A percentile compares a stretch with the other conserved stretches of the same genome.
phyloP scores from a whole-genome alignment of 257 asterid species.

The Pogostemon cablin region DNA sequence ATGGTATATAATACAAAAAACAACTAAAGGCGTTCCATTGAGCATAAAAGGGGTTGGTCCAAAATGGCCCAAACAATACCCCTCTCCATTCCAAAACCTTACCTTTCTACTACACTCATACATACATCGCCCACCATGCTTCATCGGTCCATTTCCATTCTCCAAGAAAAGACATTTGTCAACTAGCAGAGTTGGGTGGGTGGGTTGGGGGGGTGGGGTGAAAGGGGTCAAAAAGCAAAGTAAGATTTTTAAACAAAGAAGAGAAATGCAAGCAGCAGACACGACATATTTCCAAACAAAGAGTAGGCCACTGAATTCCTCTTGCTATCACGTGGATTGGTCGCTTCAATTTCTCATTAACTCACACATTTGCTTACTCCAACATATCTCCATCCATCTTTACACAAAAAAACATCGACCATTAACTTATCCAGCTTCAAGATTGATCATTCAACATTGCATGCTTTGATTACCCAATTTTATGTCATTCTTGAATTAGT shows the following conservation, averaged over 20 bases:
- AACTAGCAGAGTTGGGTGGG: neutral
- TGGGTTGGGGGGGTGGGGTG: neutral
- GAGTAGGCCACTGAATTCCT: conserved; percentile 35
- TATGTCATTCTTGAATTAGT: neutral
- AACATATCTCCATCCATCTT: neutral
- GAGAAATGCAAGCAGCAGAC: conserved; percentile 33
- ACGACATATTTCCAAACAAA: conserved; percentile 38
- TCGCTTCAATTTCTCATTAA: conserved; percentile 34
- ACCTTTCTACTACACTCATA: neutral
- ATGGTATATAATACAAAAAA: conserved; percentile 9
- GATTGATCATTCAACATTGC: neutral
- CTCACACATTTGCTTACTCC: conserved; percentile 24
- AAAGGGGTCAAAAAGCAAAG: conserved; percentile 19
- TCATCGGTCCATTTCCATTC: conserved; percentile 11
- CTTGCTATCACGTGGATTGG: conserved; percentile 47
- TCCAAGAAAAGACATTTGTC: conserved; percentile 28
- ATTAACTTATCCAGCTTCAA: conserved; percentile 3
- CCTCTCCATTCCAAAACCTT: neutral
- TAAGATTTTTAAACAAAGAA: neutral
- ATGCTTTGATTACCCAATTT: neutral
- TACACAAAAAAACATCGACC: neutral
- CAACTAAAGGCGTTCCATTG: conserved; percentile 29
- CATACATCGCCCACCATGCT: conserved; percentile 16
- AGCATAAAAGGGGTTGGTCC: conserved; percentile 15
- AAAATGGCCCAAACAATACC: neutral